Conservation (phyloP, 352 stramenopile species). For the Albugo candida region DNA sequence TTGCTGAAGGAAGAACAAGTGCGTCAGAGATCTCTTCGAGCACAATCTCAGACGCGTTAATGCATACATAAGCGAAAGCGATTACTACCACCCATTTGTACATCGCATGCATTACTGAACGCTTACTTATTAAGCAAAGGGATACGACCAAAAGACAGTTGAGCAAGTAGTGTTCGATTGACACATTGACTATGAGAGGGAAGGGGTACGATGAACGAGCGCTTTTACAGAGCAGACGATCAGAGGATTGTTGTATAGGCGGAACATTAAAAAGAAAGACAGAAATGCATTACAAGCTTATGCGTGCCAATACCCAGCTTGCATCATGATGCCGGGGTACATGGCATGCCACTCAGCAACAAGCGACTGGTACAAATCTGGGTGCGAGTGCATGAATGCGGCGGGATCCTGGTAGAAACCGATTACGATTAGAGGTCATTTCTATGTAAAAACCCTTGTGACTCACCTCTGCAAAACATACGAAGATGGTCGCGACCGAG, state of each 20-base stretch:
- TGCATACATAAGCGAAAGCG: too few relatives aligned
- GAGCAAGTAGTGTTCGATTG: not conserved
- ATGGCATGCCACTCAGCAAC: slow-evolving; percentile 78
- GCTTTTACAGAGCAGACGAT: not conserved
- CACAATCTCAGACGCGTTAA: too few relatives aligned
- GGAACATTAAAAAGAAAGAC: not conserved
- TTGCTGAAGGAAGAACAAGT: too few relatives aligned
- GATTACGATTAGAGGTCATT: not conserved
- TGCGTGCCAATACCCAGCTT: slow-evolving; percentile 62
- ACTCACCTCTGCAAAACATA: slow-evolving; percentile 86
- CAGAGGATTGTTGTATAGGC: not conserved
- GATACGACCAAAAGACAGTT: not conserved
- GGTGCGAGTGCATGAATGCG: slow-evolving; percentile 61
- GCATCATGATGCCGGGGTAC: slow-evolving; percentile 78
- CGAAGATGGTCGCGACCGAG: slow-evolving; percentile 90
- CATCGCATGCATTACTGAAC: too few relatives aligned
- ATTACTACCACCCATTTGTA: too few relatives aligned
- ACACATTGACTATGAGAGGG: not conserved
- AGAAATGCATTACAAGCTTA: slow-evolving; percentile 8
- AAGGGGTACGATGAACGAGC: slow-evolving; percentile 1
- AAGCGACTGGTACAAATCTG: slow-evolving; percentile 60
- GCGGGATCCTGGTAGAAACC: slow-evolving; percentile 27
- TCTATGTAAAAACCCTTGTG: not conserved
- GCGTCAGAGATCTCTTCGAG: too few relatives aligned
- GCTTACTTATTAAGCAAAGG: too few relatives aligned